Percentiles rank a stretch among this genome's conserved stretches.
phyloP scores from a whole-genome alignment of 805 yeast genomes.

The Isabelozyma gotoi region DNA sequence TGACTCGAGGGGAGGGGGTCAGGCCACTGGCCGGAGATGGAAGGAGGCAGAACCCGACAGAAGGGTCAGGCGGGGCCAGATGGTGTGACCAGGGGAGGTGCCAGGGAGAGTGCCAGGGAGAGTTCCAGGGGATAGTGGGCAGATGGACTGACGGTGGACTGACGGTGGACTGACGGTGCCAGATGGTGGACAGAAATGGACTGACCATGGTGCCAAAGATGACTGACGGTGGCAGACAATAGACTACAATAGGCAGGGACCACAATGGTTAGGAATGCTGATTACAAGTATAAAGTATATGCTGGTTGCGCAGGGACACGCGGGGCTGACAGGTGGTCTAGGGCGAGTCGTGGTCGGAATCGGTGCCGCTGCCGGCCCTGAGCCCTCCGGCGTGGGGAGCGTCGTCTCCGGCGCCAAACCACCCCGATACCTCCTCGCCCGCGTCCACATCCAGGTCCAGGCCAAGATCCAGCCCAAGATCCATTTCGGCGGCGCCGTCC shows the following conservation, averaged over 20 bases:
- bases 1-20: not conserved
- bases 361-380: constrained; percentile 1
- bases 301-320: not conserved
- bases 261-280: no score
- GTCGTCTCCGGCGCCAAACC: constrained; percentile 28
- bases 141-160: not conserved
- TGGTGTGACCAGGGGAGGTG: no score
- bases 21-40: not conserved
- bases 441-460: constrained; percentile 32
- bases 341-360: constrained; percentile 1
- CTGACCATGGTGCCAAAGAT: no score
- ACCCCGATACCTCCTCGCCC: constrained; percentile 30
- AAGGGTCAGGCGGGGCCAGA: no score
- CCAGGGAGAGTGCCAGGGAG: not conserved
- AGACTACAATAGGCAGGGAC: no score
- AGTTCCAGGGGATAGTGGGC: not conserved
- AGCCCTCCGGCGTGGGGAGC: constrained; percentile 13
- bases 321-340: no score
- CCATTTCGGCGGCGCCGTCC: constrained; percentile 22
- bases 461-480: constrained; percentile 26
- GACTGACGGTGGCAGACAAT: no score
- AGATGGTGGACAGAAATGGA: no score
- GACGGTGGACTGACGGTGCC: no score
- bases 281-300: no score
- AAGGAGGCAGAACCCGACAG: no score